phyloP scores from a whole-genome alignment of 2,329 filamentous ascomycete species.

The Fusarium duplospermum region DNA sequence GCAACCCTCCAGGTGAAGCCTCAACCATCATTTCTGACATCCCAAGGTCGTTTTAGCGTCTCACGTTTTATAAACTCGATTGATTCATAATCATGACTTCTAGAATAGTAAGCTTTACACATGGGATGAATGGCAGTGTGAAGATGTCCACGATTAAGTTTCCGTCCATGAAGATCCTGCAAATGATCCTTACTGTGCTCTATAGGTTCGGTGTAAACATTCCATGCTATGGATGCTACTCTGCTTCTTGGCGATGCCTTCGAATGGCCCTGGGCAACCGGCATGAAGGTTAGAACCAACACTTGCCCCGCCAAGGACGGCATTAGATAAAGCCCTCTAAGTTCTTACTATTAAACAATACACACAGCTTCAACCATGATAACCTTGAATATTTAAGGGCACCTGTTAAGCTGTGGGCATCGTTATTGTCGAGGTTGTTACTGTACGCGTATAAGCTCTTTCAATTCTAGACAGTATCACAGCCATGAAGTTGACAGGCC shows the following conservation, averaged over 20 bases:
- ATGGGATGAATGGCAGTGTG: not conserved
- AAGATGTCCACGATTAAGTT: not conserved
- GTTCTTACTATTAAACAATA: not conserved
- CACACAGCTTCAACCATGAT: not conserved
- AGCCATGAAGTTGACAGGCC: not conserved
- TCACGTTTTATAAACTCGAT: too few species aligned
- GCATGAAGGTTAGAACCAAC: not conserved
- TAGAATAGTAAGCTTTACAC: not conserved
- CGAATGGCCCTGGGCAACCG: not conserved
- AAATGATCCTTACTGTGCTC: not conserved
- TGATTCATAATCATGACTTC: not conserved
- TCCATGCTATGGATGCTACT: not conserved
- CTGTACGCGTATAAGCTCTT: not conserved
- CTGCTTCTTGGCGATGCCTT: not conserved
- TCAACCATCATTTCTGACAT: accelerated
- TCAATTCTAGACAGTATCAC: not conserved
- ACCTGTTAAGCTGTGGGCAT: not conserved
- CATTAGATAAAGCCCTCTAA: not conserved
- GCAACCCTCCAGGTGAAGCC: not conserved
- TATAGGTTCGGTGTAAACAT: not conserved
- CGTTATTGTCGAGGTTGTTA: not conserved
- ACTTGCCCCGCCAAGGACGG: not conserved
- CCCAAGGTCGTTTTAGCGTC: not conserved
- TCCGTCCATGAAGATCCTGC: not conserved
- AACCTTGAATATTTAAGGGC: not conserved